phyloP scores from a whole-genome alignment of 2,329 filamentous ascomycete genomes.

The Chaetothyriales sp. region DNA sequence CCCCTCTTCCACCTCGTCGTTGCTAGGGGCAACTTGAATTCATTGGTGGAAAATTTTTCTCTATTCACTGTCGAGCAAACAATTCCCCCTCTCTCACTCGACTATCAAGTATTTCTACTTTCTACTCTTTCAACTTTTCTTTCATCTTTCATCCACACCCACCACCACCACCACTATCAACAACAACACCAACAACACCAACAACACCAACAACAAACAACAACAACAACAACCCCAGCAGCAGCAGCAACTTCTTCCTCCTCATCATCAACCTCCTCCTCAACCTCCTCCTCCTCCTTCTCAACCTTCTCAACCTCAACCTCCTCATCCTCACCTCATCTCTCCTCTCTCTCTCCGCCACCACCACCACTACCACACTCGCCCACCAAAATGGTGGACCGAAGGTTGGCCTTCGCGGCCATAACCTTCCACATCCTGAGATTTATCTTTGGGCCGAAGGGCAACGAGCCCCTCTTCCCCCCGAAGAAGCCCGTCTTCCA shows the following conservation, averaged over 20 bases:
- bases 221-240: too few relatives aligned
- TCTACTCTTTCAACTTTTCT: not conserved
- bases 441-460: not conserved
- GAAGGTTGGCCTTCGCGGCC: not conserved
- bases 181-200: not conserved
- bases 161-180: not conserved
- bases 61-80: not conserved
- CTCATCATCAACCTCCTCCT: not conserved
- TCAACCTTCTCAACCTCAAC: too few relatives aligned
- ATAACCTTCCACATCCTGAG: not conserved
- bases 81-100: not conserved
- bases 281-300: too few relatives aligned
- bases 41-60: not conserved
- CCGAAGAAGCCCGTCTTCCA: not conserved
- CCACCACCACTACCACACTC: not conserved
- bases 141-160: not conserved
- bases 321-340: not conserved
- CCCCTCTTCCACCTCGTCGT: not conserved
- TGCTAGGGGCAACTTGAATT: not conserved
- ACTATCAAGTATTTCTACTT: not conserved
- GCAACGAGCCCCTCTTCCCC: not conserved
- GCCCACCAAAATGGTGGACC: not conserved
- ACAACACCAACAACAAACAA: too few relatives aligned
- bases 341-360: not conserved
- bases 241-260: not conserved